Percentiles rank a stretch among this genome's conserved stretches.
Evolutionary conservation across 1,284 basidiomycete genomes (phyloP).

Genomic region (Pyrrhoderma lamaoense): DNA sequence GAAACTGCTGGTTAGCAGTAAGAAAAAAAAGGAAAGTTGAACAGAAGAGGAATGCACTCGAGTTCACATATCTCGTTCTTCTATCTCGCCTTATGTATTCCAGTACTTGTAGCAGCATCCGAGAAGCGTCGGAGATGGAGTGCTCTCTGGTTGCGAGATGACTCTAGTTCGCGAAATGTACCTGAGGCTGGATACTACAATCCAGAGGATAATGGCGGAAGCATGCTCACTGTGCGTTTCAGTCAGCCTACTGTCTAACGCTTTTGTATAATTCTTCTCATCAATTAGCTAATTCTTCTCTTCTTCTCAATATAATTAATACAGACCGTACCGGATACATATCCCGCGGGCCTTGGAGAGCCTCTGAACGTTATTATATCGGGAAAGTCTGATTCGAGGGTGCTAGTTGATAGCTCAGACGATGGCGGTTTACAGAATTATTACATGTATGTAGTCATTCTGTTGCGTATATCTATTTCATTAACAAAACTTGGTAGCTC

Average conservation of each 20-base stretch:
- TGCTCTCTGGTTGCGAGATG: no score
- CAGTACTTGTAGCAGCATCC: no score
- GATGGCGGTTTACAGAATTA: conserved; percentile 81
- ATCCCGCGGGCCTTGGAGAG: conserved; percentile 75
- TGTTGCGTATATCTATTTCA: conserved; percentile 7
- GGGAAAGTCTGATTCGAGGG: conserved; percentile 66
- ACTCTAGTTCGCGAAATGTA: neutral
- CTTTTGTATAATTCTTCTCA: neutral
- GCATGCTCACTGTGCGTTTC: conserved; percentile 39
- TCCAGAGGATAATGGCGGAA: conserved; percentile 36
- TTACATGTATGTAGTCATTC: conserved; percentile 29
- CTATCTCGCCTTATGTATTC: no score
- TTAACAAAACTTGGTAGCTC: conserved; percentile 28
- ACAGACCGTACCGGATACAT: conserved; percentile 43
- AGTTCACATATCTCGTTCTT: no score
- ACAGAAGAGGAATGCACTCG: no score
- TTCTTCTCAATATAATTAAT: conserved; percentile 32
- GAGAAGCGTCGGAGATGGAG: no score
- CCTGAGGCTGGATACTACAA: conserved; percentile 36
- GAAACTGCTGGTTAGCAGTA: no score
- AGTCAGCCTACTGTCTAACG: neutral
- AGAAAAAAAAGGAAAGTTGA: no score
- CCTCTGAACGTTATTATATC: conserved; percentile 86
- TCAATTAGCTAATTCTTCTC: neutral
- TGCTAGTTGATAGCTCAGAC: conserved; percentile 55